Conservation (phyloP, 2,329 filamentous ascomycete genomes). For the Thelonectria rubi region DNA sequence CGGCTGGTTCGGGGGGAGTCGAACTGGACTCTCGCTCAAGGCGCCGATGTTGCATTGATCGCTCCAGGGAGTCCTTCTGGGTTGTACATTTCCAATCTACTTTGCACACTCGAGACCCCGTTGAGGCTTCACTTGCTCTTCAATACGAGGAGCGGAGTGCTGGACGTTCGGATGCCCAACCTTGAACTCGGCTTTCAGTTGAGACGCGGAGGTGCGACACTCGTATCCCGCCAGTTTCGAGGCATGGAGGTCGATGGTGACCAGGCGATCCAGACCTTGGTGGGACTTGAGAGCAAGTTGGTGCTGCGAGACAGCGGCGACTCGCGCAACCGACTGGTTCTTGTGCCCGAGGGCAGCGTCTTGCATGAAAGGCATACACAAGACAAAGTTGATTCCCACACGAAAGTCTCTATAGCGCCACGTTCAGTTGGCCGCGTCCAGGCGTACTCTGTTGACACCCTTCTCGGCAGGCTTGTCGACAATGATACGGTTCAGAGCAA, state of each 20-base stretch:
- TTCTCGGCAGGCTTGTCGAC: not conserved
- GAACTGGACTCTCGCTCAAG: constrained; percentile 2
- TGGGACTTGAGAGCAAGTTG: constrained; percentile 47
- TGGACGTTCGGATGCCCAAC: constrained; percentile 37
- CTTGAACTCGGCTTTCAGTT: constrained; percentile 24
- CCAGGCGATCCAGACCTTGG: constrained; percentile 27
- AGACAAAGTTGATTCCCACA: too few relatives aligned
- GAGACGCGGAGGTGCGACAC: not conserved
- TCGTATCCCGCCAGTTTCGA: constrained; percentile 29
- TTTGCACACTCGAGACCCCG: too few relatives aligned
- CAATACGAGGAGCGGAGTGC: not conserved
- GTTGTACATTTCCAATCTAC: too few relatives aligned
- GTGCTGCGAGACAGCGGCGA: constrained; percentile 47
- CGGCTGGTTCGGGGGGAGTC: constrained; percentile 30
- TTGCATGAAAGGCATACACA: too few relatives aligned
- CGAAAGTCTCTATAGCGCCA: not conserved
- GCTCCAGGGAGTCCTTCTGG: too few relatives aligned
- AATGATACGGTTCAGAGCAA: constrained; percentile 60
- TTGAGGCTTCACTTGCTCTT: too few relatives aligned
- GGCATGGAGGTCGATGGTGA: constrained; percentile 28
- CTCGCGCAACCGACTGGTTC: too few relatives aligned
- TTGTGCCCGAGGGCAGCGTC: too few relatives aligned
- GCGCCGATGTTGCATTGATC: too few relatives aligned
- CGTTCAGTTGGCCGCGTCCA: not conserved
- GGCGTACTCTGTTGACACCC: not conserved